phyloP scores from a whole-genome alignment of 2,329 filamentous ascomycete genomes.

The Decorospora gaudefroyi region DNA sequence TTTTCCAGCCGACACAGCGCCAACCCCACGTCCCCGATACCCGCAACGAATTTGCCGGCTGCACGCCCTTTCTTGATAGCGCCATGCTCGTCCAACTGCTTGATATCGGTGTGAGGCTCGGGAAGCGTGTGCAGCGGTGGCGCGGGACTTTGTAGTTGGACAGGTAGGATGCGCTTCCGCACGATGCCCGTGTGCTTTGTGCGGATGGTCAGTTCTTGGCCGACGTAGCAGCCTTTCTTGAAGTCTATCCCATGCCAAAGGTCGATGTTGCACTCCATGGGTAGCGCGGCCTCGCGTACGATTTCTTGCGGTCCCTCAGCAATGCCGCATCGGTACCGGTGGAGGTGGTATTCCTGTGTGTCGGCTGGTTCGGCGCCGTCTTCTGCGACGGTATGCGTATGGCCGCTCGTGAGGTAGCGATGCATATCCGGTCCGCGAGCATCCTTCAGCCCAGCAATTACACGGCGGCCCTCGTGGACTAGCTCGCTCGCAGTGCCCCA shows the following conservation, averaged over 20 bases:
- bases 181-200: slow-evolving; percentile 95
- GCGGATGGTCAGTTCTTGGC: slow-evolving; percentile 93
- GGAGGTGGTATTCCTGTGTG: slow-evolving; percentile 66
- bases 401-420: slow-evolving; percentile 8
- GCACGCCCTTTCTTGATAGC: slow-evolving; percentile 60
- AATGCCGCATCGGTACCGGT: slow-evolving; percentile 78
- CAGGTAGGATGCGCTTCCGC: slow-evolving; percentile 83
- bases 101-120: slow-evolving; percentile 58
- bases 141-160: slow-evolving; percentile 74
- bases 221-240: slow-evolving; percentile 94
- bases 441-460: slow-evolving; percentile 26
- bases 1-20: slow-evolving; percentile 84
- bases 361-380: slow-evolving; percentile 30
- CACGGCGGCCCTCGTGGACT: slow-evolving; percentile 8
- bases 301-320: slow-evolving; percentile 86
- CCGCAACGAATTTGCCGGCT: slow-evolving; percentile 78
- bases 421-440: slow-evolving; percentile 27
- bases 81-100: slow-evolving; percentile 53
- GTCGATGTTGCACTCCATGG: slow-evolving; percentile 89
- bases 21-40: slow-evolving; percentile 83
- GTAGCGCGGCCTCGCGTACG: slow-evolving; percentile 69
- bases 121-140: slow-evolving; percentile 32
- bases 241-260: slow-evolving; percentile 85
- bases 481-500: slow-evolving; percentile 60
- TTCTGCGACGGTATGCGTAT: slow-evolving; percentile 2